Evolutionary conservation across 140 eudicot genomes (phyloP), one percentile per base, ranked within the genome.

Genomic region (Senecio squalidus): DNA sequence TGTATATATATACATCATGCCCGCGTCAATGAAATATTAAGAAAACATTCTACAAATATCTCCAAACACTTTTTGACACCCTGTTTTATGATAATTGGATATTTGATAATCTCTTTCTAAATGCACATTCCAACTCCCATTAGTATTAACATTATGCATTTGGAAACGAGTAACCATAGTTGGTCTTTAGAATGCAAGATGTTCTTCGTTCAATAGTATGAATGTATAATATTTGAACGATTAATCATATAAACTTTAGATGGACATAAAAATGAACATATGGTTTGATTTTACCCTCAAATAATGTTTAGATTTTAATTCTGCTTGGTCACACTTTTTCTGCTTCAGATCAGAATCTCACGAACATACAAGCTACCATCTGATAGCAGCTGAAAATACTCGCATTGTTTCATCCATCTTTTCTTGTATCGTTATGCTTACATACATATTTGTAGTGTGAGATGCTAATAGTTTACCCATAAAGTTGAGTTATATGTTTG

Each of bases 301-400:
- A 17, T 28, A 24, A 26, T 13, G 21, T 49, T 56, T 53, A 11
- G 29, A 43, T 30, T 17, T 45, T 60, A 55, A 60, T 60, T 40
- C 39, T 44, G 16, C 4, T 16, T 4, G 18, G 45, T 61, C 45
- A 13, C 17, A 59, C 14, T 39, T 43, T 54, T 49, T 40, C 18
- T 71, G 33, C 31, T 60, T 16, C 78, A 81, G 88, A 81, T 81
- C 53, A 73, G 88, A 62, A 70, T 81, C 67, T 61, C 81, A 48
- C 75, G 78, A 23, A 81, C 88, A 49, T 74, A 81, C 54, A 78
- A 21, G 66, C 33, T 43, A 54, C 75, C 83, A 23, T 62, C 76
- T 23, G 78, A 76, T 56, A 68, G 67, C 73, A 64, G 72, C 60
- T 58, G 74, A 73, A 55, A 62, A 16, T 38, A 20, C 40, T 63